Evolutionary conservation across 805 yeast species (phyloP), one percentile per base, ranked within the genome.

Genomic region (Candida ortonii): DNA sequence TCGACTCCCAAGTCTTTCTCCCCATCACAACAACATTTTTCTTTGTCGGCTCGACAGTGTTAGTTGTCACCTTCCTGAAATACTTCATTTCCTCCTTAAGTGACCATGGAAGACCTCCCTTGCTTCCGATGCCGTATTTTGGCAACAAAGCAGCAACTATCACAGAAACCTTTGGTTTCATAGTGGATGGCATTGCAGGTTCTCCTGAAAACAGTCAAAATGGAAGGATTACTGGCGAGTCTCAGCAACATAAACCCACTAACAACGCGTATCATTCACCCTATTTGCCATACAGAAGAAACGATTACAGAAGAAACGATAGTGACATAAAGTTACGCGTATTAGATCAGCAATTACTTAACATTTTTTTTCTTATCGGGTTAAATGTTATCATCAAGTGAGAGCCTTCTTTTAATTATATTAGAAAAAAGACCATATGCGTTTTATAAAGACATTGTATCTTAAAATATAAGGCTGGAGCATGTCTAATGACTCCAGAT

Each of bases 21-120:
- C 98, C 98, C 98, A 93, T 93, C 3, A 93, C 70, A 10, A 93
- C 97, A 0, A 85, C 94, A 54, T 87, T 86, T 24, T 45, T 52
- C 41, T 60, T 62, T 1, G 39, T 38, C n/a, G 62, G 55, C 16
- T 51, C 55, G 6, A 28, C 28, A 15, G 63, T 59, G 3, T 54
- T 55, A 3, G 78, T 61, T 0, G 98, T 93, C 11, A 86, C 80
- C 38, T 76, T 74, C 42, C 75, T 72, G 65, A 93, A 93, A 55
- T 79, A 93, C 53, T 78, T 76, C 83, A 93, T 85, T 57, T 93
- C 98, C 33, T 80, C 70, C 36, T 77, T 70, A 18, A 93, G 67
- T 30, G 81, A 69, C 98, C 98, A 93, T 3, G 98, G 97, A 37
- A 93, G 65, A 33, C 70, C 61, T 3, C 95, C 95, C 34, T 80